phyloP scores from a whole-genome alignment of 176 grass and related monocot genomes.

The Elaeis guineensis region DNA sequence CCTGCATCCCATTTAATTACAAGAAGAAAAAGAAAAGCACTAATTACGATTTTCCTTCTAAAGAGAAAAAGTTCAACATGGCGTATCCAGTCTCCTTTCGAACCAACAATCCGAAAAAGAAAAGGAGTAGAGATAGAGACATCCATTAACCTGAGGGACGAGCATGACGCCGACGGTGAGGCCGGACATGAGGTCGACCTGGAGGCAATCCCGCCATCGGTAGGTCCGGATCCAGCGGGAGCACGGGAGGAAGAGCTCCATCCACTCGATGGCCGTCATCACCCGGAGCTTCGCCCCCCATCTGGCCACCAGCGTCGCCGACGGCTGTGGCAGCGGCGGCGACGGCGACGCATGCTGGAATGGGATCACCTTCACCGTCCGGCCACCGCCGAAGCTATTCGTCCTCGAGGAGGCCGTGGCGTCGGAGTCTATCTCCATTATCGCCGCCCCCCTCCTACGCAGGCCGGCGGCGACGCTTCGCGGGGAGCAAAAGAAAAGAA shows the following conservation, averaged over 20 bases:
- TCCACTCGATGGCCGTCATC: conserved; percentile 60
- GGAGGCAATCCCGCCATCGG: conserved; percentile 57
- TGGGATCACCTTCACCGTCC: conserved; percentile 61
- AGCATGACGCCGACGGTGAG: conserved; percentile 95
- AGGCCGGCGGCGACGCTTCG: too few relatives aligned
- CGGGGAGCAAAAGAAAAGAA: too few relatives aligned
- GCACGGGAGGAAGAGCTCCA: conserved; percentile 49
- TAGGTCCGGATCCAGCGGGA: conserved; percentile 60
- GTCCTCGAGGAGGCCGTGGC: too few relatives aligned
- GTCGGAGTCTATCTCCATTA: too few relatives aligned
- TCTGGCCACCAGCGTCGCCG: conserved; percentile 17
- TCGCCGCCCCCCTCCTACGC: too few relatives aligned
- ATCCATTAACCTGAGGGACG: conserved; percentile 59
- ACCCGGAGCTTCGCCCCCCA: conserved; percentile 26
- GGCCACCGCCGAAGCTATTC: conserved; percentile 13
- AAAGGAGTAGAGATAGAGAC: background rate
- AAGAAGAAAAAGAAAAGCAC: too few relatives aligned
- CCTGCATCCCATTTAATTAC: too few relatives aligned
- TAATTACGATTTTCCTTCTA: too few relatives aligned
- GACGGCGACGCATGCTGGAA: conserved; percentile 45
- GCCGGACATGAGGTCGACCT: conserved; percentile 78
- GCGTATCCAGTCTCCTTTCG: too few relatives aligned
- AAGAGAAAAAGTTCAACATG: too few relatives aligned
- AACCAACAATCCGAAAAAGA: too few relatives aligned
- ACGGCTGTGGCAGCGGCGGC: background rate